Conservation (phyloP, 2,329 filamentous ascomycete genomes). For the Penicillium sp. region DNA sequence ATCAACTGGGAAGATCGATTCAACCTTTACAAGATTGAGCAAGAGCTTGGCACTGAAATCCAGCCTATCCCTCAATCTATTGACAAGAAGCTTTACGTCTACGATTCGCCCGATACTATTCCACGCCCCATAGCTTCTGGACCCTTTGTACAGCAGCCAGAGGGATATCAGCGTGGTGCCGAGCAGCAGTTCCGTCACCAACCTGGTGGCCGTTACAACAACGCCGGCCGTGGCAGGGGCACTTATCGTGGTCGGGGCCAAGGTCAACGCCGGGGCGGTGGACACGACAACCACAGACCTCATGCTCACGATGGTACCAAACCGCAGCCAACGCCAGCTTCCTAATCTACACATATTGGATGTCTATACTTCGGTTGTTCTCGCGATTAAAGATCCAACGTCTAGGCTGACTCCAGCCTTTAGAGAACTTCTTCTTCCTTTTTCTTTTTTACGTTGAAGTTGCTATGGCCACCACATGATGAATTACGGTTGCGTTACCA, state of each 20-base stretch:
- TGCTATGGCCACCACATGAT: conserved; percentile 13
- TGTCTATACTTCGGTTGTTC: conserved; percentile 1
- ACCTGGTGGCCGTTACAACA: conserved; percentile 35
- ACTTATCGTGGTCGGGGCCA: conserved; percentile 43
- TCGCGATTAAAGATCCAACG: neutral
- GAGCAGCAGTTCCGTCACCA: conserved; percentile 33
- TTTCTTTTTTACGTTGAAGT: conserved; percentile 8
- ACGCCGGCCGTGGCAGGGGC: conserved; percentile 36
- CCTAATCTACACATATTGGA: conserved; percentile 17
- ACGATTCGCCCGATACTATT: conserved; percentile 92
- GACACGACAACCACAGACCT: conserved; percentile 28
- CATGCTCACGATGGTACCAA: conserved; percentile 28
- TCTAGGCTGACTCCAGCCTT: neutral
- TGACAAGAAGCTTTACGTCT: conserved; percentile 97
- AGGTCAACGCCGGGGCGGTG: conserved; percentile 37
- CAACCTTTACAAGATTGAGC: conserved; percentile 98
- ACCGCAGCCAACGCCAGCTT: conserved; percentile 27
- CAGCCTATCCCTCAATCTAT: conserved; percentile 91
- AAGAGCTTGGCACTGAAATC: conserved; percentile 95
- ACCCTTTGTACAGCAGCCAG: conserved; percentile 21
- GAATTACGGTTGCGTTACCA: conserved; percentile 12
- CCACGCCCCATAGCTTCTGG: conserved; percentile 70
- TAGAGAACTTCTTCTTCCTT: neutral
- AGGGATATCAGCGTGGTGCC: conserved; percentile 22
- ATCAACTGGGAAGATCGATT: conserved; percentile 99